Conservation (phyloP, 306 rosid species). For the Oxytropis ochrocephala region DNA sequence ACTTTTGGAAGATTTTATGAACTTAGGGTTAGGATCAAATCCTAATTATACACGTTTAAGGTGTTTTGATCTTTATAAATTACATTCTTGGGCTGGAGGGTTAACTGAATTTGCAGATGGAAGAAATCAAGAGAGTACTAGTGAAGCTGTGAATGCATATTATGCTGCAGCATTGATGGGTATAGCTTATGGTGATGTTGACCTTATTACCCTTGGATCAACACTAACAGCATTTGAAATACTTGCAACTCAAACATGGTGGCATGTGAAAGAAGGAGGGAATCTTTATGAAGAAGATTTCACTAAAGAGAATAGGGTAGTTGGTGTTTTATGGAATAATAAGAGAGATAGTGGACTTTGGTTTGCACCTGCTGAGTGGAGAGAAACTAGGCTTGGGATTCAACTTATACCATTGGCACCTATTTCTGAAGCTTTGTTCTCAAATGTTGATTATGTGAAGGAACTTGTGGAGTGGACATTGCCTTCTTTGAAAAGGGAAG, state of each 20-base stretch:
- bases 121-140: constrained; percentile 81
- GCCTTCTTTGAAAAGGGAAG: constrained; percentile 60
- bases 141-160: constrained; percentile 79
- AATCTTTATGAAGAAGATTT: constrained; percentile 52
- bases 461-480: constrained; percentile 74
- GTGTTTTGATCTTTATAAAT: constrained; percentile 59
- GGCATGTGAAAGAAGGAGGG: constrained; percentile 61
- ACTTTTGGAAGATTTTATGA: constrained; percentile 65
- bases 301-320: constrained; percentile 43
- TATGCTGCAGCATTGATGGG: constrained; percentile 85
- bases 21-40: constrained; percentile 24
- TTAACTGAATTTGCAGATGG: constrained; percentile 76
- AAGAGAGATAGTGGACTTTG: constrained; percentile 86
- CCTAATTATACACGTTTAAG: constrained; percentile 58
- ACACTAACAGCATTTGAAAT: constrained; percentile 61
- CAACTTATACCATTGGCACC: constrained; percentile 69
- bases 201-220: constrained; percentile 53
- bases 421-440: constrained; percentile 56
- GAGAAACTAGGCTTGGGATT: constrained; percentile 78
- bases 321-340: constrained; percentile 75
- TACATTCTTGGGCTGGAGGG: constrained; percentile 96
- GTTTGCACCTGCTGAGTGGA: constrained; percentile 82
- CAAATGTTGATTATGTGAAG: constrained; percentile 48
- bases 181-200: constrained; percentile 57
- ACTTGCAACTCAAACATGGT: constrained; percentile 68